Conservation (phyloP, 129 eudicot species). For the Helianthus annuus region HanXRQr2.0-SUNRISE NC_035444.2:58925217-58925716, state of each 20-base stretch:
- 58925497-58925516: conserved; percentile 99
- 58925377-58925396: conserved; percentile 98
- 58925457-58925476: conserved; percentile 70
- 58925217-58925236: conserved; percentile 11
- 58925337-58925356: conserved; percentile 98
- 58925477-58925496: conserved; percentile 86
- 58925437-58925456: conserved; percentile 93
- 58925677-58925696: too few species aligned
- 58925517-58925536: conserved; percentile 16
- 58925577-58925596: conserved; percentile 7
- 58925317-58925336: conserved; percentile 90
- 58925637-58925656: too few species aligned
- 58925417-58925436: conserved; percentile 79
- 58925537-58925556: neutral
- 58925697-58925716: too few species aligned
- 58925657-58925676: too few species aligned
- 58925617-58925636: too few species aligned
- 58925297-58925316: conserved; percentile 5
- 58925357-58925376: conserved; percentile 71
- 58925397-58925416: conserved; percentile 95
- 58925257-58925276: neutral
- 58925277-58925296: neutral
- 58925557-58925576: conserved; percentile 1
- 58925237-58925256: conserved; percentile 1
- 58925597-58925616: neutral